Conservation (phyloP, 345 rosid species). For the Xanthoceras sorbifolium region DNA sequence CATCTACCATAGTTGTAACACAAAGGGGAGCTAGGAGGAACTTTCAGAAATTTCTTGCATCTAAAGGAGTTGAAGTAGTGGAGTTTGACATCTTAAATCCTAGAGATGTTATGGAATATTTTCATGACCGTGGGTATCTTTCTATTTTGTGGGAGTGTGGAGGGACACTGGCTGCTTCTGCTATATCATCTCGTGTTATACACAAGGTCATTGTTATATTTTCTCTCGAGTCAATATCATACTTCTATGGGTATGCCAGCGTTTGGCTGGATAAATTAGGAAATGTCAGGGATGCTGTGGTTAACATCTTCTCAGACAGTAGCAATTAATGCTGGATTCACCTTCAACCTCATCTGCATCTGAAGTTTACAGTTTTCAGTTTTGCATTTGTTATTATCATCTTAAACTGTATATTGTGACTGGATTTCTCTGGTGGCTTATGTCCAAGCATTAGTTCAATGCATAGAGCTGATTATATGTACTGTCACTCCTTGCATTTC, state of each 20-base stretch:
- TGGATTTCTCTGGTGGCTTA: neutral
- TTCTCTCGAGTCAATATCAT: neutral
- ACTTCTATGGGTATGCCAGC: neutral
- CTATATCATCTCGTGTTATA: slow-evolving; percentile 83
- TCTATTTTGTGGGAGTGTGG: slow-evolving; percentile 98
- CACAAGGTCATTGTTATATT: slow-evolving; percentile 62
- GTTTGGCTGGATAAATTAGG: neutral
- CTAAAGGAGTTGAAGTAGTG: slow-evolving; percentile 93
- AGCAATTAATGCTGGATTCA: neutral
- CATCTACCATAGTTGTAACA: slow-evolving; percentile 76
- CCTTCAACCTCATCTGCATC: neutral
- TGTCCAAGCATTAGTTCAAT: neutral
- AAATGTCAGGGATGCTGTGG: neutral
- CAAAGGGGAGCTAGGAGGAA: slow-evolving; percentile 93
- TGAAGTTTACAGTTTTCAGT: neutral
- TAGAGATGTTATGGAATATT: slow-evolving; percentile 93
- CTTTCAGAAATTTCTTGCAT: slow-evolving; percentile 77
- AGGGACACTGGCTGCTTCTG: slow-evolving; percentile 87
- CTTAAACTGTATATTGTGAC: neutral
- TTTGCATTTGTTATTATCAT: neutral
- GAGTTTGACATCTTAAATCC: slow-evolving; percentile 93
- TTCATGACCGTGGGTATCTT: slow-evolving; percentile 86
- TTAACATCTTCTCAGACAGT: neutral
- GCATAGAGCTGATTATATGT: neutral
- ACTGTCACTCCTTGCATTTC: neutral